These are phyloP conservation scores for Tuber brumale DNA, from an alignment of 495 filamentous ascomycete species.

Conservation along the genomic window DNA sequence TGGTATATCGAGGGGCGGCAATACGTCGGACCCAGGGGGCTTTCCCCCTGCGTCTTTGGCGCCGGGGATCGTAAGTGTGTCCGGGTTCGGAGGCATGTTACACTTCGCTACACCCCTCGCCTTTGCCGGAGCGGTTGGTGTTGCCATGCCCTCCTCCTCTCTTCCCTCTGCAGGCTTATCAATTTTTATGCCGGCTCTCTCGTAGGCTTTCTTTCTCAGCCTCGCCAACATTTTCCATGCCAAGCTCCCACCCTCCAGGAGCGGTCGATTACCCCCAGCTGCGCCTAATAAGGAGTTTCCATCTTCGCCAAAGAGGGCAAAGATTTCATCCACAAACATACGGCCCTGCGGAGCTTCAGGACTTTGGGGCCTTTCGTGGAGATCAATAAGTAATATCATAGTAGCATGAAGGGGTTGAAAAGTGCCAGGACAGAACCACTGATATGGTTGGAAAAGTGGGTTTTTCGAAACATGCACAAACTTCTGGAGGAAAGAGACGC, in stretches of 20 bases:
- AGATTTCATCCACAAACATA: constrained; percentile 51
- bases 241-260: constrained; percentile 52
- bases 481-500: constrained; percentile 53
- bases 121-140: neutral
- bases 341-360: constrained; percentile 49
- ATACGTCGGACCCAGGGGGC: neutral
- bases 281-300: constrained; percentile 48
- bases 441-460: constrained; percentile 52
- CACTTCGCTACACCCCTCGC: neutral
- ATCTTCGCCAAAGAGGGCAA: constrained; percentile 51
- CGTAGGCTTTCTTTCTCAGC: constrained; percentile 47
- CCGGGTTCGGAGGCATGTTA: neutral
- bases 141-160: neutral
- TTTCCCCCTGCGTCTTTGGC: neutral
- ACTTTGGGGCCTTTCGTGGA: constrained; percentile 50
- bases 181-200: constrained; percentile 19
- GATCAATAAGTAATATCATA: constrained; percentile 55
- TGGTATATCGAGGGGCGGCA: neutral
- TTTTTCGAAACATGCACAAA: constrained; percentile 52
- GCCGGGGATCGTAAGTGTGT: neutral
- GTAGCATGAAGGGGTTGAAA: constrained; percentile 55
- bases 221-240: constrained; percentile 54
- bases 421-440: constrained; percentile 56
- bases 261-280: constrained; percentile 49
- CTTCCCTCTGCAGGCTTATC: constrained; percentile 1